Evolutionary conservation across 1,284 basidiomycete species (phyloP).

Genomic region (Microstroma glucosiphilum): DNA sequence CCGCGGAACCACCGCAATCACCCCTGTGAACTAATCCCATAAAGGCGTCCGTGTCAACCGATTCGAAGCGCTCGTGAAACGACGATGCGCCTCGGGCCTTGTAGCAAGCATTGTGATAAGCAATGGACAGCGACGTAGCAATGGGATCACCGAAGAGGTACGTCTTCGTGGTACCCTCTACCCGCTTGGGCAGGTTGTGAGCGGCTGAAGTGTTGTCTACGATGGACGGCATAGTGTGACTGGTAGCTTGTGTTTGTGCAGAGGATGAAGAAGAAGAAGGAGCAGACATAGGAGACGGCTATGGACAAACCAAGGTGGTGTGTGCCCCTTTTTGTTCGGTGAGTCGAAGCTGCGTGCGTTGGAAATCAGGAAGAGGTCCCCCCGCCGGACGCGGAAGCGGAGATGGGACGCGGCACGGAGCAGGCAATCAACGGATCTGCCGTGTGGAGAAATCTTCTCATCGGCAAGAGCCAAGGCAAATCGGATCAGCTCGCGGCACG

Average conservation of each 20-base stretch:
- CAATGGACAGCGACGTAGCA: slow-evolving; percentile 25
- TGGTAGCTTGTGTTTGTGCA: not conserved
- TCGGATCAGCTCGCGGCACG: too few relatives aligned
- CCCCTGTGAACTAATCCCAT: not conserved
- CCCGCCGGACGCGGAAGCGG: too few relatives aligned
- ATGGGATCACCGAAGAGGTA: slow-evolving; percentile 31
- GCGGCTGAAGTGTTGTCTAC: slow-evolving; percentile 18
- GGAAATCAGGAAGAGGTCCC: too few relatives aligned
- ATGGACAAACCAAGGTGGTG: too few relatives aligned
- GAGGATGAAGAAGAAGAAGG: not conserved
- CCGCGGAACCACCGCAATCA: not conserved
- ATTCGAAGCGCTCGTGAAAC: not conserved
- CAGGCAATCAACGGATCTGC: too few relatives aligned
- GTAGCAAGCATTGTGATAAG: slow-evolving; percentile 27
- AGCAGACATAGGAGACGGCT: too few relatives aligned
- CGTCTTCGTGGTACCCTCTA: slow-evolving; percentile 15
- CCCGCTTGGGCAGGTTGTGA: slow-evolving; percentile 16
- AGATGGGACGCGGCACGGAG: too few relatives aligned
- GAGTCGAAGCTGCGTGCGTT: too few relatives aligned
- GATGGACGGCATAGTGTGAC: not conserved
- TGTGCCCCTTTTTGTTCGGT: too few relatives aligned
- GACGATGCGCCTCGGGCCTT: slow-evolving; percentile 20
- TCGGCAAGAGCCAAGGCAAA: too few relatives aligned
- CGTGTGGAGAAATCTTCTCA: too few relatives aligned
- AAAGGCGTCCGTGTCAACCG: not conserved